Evolutionary conservation across 495 filamentous ascomycete species (phyloP).

Genomic region (Emericellopsis terricola): DNA sequence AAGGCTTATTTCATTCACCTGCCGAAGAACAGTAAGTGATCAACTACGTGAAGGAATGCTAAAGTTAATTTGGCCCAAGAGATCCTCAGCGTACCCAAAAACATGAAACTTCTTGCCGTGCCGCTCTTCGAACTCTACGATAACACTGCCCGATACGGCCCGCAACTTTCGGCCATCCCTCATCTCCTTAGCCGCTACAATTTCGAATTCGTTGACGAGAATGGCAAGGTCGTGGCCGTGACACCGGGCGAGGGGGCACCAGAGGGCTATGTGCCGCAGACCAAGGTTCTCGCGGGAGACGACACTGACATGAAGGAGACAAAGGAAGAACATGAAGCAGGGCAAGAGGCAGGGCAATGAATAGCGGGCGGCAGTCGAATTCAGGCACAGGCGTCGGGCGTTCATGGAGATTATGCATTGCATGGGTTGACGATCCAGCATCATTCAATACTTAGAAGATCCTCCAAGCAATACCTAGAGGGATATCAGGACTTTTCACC

Average conservation of each 20-base stretch:
- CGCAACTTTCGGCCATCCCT: constrained; percentile 88
- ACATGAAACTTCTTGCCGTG: constrained; percentile 97
- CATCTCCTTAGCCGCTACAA: constrained; percentile 87
- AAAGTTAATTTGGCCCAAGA: constrained; percentile 46
- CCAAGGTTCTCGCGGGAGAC: constrained; percentile 61
- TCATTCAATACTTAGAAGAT: too few relatives aligned
- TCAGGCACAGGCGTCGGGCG: too few relatives aligned
- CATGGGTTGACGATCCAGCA: too few relatives aligned
- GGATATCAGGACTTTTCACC: constrained; percentile 50
- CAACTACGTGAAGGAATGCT: too few relatives aligned
- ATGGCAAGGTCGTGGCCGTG: constrained; percentile 67
- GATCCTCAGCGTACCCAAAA: constrained; percentile 94
- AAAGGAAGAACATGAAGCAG: too few relatives aligned
- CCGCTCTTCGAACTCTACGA: constrained; percentile 96
- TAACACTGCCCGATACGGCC: constrained; percentile 86
- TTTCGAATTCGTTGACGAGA: constrained; percentile 96
- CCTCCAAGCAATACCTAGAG: too few relatives aligned
- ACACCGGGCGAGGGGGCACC: constrained; percentile 53
- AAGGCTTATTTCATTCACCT: constrained; percentile 95
- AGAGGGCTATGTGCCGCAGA: constrained; percentile 36
- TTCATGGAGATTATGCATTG: too few relatives aligned
- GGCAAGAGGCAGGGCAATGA: not conserved
- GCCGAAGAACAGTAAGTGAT: constrained; percentile 64
- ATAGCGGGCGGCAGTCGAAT: too few relatives aligned
- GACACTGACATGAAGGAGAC: constrained; percentile 33